Evolutionary conservation across 495 filamentous ascomycete genomes (phyloP), one percentile per base, ranked within the genome.

Genomic region (Halenospora varia): DNA sequence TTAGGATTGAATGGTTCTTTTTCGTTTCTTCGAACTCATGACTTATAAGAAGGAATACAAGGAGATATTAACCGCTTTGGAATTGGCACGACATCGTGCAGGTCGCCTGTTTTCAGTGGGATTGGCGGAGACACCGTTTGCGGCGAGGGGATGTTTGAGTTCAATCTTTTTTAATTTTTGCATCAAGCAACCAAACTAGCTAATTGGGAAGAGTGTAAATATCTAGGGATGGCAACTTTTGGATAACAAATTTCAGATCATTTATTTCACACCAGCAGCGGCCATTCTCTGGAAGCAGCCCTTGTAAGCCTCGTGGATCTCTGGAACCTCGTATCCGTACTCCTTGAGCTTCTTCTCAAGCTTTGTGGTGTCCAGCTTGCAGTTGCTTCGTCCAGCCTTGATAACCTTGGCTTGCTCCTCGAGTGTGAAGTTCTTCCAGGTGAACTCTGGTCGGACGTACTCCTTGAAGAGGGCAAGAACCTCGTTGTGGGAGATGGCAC

Each of bases 401-500:
- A 86, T 79, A 25, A 85, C 82, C 67, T 83, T 85, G 63, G 82
- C 73, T 67, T 87, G 84, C 68, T 86, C 81, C 53, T 84, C 83
- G 22, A 85, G 65, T 9, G 69, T 78, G 65, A 87, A 87, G 69
- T 87, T 86, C 75, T 81, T 79, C 84, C 84, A 87, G 26, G 73
- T 78, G 58, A 85, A 82, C 40, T 67, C 66, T 6, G 84, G 84
- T 13, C 82, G 75, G 35, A 86, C 77, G 61, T 83, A 78, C 51
- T 85, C 76, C 55, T 78, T 78, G 73, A 85, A 86, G 22, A 87
- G 70, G 6, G 72, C 57, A 35, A 86, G 71, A 24, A 86, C 82
- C 69, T 86, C 84, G 67, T 87, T 87, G 68, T 87, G 83, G 25
- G 79, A 82, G 61, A 86, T 86, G 52, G 81, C 81, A 20, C 83